Evolutionary conservation across 257 asterid species (phyloP).

Genomic region (Sherardia arvensis): DNA sequence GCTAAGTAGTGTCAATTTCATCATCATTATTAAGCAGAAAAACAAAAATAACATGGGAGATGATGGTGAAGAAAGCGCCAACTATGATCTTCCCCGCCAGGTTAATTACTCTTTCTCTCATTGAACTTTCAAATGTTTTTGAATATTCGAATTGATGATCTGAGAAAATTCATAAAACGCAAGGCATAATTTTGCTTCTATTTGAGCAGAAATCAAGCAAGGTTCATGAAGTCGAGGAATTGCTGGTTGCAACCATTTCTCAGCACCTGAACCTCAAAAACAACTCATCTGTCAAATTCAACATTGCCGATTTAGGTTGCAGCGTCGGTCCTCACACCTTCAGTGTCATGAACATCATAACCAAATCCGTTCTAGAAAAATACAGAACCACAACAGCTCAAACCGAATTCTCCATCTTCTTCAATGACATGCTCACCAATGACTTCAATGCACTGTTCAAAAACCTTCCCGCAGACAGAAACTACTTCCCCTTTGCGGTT

Average conservation of each 20-base stretch:
- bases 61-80: not conserved
- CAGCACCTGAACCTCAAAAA: not conserved
- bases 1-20: not conserved
- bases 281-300: not conserved
- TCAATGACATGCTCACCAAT: slow-evolving; percentile 34
- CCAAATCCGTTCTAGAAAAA: slow-evolving; percentile 12
- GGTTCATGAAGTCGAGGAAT: not conserved
- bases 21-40: not conserved
- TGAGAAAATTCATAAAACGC: not conserved
- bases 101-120: not conserved
- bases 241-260: slow-evolving; percentile 1
- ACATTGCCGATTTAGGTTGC: slow-evolving; percentile 10
- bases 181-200: not conserved
- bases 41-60: not conserved
- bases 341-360: slow-evolving; percentile 23
- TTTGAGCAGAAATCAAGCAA: not conserved
- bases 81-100: not conserved
- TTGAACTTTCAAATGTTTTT: not conserved
- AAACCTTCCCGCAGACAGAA: slow-evolving; percentile 27
- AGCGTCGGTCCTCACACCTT: not conserved
- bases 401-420: slow-evolving; percentile 32
- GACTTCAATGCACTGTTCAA: slow-evolving; percentile 47
- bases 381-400: not conserved
- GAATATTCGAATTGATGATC: not conserved
- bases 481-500: slow-evolving; percentile 27